A percentile compares a stretch with the other conserved stretches of the same genome.
Conservation (phyloP, 805 yeast species). For the Deakozyma indianensis region DNA sequence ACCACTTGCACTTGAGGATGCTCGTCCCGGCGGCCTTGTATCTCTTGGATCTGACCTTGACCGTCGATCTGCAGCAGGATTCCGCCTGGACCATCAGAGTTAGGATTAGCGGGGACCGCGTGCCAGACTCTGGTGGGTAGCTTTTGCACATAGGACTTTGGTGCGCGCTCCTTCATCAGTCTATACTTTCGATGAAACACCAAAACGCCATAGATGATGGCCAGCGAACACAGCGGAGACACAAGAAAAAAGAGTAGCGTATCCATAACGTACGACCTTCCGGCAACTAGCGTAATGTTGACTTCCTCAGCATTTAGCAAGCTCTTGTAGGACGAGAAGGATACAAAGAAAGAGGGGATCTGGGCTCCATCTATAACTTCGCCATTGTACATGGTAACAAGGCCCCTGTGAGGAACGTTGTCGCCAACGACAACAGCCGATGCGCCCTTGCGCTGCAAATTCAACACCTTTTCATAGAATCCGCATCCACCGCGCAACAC, state of each 20-base stretch:
- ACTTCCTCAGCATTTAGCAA: slow-evolving; percentile 11
- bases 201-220: slow-evolving; percentile 22
- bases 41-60: not conserved
- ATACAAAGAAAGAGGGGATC: slow-evolving; percentile 39
- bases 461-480: slow-evolving; percentile 36
- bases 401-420: slow-evolving; percentile 30
- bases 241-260: slow-evolving; percentile 24
- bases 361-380: slow-evolving; percentile 28
- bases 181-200: slow-evolving; percentile 21
- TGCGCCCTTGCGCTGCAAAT: slow-evolving; percentile 32
- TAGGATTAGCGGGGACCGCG: slow-evolving; percentile 2
- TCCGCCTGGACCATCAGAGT: slow-evolving; percentile 1
- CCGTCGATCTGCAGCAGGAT: not conserved
- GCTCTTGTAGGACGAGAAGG: slow-evolving; percentile 27
- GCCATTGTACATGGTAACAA: slow-evolving; percentile 41
- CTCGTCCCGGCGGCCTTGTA: not conserved
- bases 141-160: slow-evolving; percentile 21
- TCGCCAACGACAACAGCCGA: slow-evolving; percentile 43
- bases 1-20: not conserved
- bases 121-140: slow-evolving; percentile 24
- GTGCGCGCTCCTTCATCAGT: slow-evolving; percentile 23
- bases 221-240: slow-evolving; percentile 26
- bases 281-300: slow-evolving; percentile 11
- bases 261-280: slow-evolving; percentile 21
- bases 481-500: slow-evolving; percentile 40